A percentile compares a stretch with the other conserved stretches of the same genome.
These are phyloP conservation scores for Aspergillus sp. DNA, from an alignment of 2,329 filamentous ascomycete genomes.

Conservation along the genomic window DNA sequence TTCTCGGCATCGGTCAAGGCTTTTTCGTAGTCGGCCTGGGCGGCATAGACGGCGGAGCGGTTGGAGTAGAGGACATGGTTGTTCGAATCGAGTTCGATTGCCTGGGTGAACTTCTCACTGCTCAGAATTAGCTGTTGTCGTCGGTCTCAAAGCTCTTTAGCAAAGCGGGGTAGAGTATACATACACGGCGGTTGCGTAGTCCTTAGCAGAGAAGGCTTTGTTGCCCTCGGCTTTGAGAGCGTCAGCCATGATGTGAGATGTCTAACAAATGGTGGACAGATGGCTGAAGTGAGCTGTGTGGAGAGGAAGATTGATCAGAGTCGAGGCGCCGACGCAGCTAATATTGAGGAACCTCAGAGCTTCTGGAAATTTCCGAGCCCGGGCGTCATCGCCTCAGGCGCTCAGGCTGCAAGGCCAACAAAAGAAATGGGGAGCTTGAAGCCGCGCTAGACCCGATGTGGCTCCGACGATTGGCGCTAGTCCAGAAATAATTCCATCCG, in stretches of 20 bases:
- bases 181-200: slow-evolving; percentile 94
- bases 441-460: slow-evolving; percentile 20
- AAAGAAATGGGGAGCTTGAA: slow-evolving; percentile 11
- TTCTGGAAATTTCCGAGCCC: slow-evolving; percentile 48
- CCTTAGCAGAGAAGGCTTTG: slow-evolving; percentile 96
- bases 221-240: slow-evolving; percentile 97
- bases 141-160: neutral
- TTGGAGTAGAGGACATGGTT: slow-evolving; percentile 99
- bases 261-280: slow-evolving; percentile 1
- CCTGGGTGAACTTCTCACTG: slow-evolving; percentile 91
- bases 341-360: slow-evolving; percentile 31
- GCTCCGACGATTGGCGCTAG: slow-evolving; percentile 20
- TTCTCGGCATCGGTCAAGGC: slow-evolving; percentile 89
- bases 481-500: slow-evolving; percentile 21
- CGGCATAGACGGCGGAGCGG: slow-evolving; percentile 82
- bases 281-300: neutral
- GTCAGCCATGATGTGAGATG: slow-evolving; percentile 58
- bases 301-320: slow-evolving; percentile 6
- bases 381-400: neutral
- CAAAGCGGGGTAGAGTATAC: slow-evolving; percentile 55
- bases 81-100: slow-evolving; percentile 79
- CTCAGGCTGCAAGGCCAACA: slow-evolving; percentile 25
- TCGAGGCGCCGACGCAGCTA: slow-evolving; percentile 15
- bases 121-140: slow-evolving; percentile 5
- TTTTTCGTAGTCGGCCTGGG: slow-evolving; percentile 81